Evolutionary conservation across 371 early-diverging fungal genomes (phyloP).

Genomic region (Mucor mucedo): DNA sequence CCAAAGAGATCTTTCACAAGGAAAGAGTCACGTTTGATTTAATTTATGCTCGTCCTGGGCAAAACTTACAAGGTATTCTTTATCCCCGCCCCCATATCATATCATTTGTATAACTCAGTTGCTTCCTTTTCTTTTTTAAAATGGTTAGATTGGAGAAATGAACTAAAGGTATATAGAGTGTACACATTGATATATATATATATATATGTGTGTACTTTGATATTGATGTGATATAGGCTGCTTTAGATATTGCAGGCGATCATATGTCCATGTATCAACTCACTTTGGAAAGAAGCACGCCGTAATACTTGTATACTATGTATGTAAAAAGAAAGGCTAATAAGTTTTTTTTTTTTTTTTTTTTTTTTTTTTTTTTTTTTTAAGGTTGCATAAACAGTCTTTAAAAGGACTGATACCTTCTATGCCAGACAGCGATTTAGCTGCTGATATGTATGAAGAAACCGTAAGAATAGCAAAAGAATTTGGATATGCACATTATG

Average conservation of each 20-base stretch:
- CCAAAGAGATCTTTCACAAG: conserved; percentile 60
- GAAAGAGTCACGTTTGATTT: conserved; percentile 79
- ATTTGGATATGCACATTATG: conserved; percentile 78
- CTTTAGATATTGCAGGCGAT: conserved; percentile 60
- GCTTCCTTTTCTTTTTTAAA: background rate
- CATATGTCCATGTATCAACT: conserved; percentile 88
- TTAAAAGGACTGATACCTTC: conserved; percentile 37
- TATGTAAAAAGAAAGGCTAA: too few species aligned
- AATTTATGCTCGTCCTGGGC: conserved; percentile 85
- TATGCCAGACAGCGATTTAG: conserved; percentile 58
- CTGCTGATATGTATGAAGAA: conserved; percentile 80
- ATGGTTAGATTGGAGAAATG: conserved; percentile 60
- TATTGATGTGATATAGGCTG: conserved; percentile 28
- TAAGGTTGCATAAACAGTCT: conserved; percentile 61
- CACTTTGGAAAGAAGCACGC: conserved; percentile 84
- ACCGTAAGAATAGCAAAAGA: conserved; percentile 52
- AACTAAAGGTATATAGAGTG: conserved; percentile 52
- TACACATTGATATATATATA: background rate
- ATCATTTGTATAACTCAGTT: background rate
- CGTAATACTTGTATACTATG: conserved; percentile 35
- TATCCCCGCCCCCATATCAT: background rate
- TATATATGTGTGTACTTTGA: background rate
- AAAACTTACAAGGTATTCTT: conserved; percentile 52
- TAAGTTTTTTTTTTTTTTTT: background rate
- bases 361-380: background rate